Conservation (phyloP, 2,329 filamentous ascomycete species). For the Pseudopyricularia cyperi region DNA sequence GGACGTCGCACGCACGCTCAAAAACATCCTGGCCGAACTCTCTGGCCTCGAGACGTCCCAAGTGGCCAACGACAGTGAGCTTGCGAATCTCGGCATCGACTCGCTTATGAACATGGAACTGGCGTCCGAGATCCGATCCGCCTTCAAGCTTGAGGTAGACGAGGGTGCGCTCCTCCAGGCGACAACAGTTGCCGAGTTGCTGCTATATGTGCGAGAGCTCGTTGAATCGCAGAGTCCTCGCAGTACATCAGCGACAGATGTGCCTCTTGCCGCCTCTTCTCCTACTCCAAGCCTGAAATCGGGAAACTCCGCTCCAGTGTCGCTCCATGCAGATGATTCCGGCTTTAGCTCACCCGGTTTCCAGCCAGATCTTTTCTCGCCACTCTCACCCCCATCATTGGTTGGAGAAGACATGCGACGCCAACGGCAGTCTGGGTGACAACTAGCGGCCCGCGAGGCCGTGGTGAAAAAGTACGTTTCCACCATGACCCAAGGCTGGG, state of each 20-base stretch:
- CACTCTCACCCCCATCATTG: not conserved
- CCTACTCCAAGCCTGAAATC: not conserved
- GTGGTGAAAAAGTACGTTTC: not conserved
- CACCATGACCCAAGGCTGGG: not conserved
- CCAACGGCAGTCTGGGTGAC: not conserved
- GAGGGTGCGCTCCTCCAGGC: conserved; percentile 1
- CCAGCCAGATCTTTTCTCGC: not conserved
- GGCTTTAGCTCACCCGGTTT: not conserved
- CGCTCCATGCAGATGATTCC: not conserved
- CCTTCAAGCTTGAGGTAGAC: conserved; percentile 17
- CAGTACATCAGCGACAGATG: not conserved
- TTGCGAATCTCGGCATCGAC: conserved; percentile 34
- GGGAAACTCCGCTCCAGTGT: not conserved
- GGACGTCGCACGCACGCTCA: conserved; percentile 3
- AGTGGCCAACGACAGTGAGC: conserved; percentile 19
- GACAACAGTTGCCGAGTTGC: not conserved
- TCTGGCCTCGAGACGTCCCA: conserved; percentile 22
- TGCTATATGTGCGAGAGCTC: not conserved
- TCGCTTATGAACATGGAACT: conserved; percentile 37
- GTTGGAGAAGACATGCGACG: not conserved
- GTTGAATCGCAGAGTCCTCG: not conserved
- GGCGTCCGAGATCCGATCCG: conserved; percentile 23
- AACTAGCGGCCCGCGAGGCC: not conserved
- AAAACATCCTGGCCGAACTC: conserved; percentile 12
- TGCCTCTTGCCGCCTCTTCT: not conserved